Conservation (phyloP, 805 yeast species). For the Saccharomyces jurei region DNA sequence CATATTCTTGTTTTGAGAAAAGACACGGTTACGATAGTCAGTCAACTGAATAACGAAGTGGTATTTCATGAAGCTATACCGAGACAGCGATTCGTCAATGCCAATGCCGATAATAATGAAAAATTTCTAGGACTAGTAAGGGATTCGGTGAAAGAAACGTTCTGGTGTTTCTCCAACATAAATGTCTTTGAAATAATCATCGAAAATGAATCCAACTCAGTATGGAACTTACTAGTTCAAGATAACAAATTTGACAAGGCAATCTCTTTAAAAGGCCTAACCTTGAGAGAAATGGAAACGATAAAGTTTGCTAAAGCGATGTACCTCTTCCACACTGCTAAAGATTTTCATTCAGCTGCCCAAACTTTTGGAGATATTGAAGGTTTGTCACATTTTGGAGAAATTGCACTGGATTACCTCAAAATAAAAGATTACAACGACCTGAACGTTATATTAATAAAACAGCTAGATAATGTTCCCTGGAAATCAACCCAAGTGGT, state of each 20-base stretch:
- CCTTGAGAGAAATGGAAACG: constrained; percentile 37
- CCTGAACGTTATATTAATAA: constrained; percentile 38
- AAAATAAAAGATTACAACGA: constrained; percentile 38
- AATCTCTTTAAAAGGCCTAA: constrained; percentile 32
- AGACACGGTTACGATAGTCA: constrained; percentile 37
- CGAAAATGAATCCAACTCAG: constrained; percentile 58
- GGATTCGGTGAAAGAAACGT: constrained; percentile 45
- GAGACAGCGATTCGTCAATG: background rate
- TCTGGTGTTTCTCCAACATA: constrained; percentile 62
- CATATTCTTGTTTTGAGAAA: constrained; percentile 45
- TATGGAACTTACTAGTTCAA: constrained; percentile 61
- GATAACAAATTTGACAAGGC: constrained; percentile 59
- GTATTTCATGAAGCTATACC: constrained; percentile 36
- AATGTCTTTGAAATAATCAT: constrained; percentile 66
- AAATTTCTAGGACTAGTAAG: constrained; percentile 39
- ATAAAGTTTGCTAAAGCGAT: constrained; percentile 51
- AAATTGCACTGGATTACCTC: constrained; percentile 46
- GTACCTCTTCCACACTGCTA: constrained; percentile 31
- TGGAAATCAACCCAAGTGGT: constrained; percentile 21
- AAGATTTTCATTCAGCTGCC: constrained; percentile 39
- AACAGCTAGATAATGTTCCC: constrained; percentile 34
- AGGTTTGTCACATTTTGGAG: constrained; percentile 34
- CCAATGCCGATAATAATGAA: constrained; percentile 29
- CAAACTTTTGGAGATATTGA: constrained; percentile 47
- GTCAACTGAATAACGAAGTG: constrained; percentile 43